Percentiles rank a stretch among this genome's conserved stretches.
Evolutionary conservation across 2,329 filamentous ascomycete genomes (phyloP).

Genomic region (Cercospora berteroae): DNA sequence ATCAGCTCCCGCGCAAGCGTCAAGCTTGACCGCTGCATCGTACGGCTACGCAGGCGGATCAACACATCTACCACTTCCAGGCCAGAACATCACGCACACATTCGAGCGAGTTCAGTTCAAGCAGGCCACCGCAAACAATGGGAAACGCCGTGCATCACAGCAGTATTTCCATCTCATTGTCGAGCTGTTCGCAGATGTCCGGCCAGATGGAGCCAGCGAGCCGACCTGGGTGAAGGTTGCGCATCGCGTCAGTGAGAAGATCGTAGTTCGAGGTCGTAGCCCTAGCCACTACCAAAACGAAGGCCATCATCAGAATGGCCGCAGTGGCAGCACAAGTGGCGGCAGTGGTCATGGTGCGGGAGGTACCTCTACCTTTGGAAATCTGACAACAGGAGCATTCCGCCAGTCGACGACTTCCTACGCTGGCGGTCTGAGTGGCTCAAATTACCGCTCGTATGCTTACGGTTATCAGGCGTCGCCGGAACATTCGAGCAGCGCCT

Average conservation of each 20-base stretch:
- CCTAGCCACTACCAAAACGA: conserved; percentile 62
- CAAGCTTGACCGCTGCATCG: conserved; percentile 17
- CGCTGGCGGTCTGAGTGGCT: conserved; percentile 26
- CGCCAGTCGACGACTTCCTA: conserved; percentile 27
- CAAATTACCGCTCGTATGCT: conserved; percentile 32
- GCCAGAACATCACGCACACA: conserved; percentile 50
- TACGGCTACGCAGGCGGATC: conserved; percentile 25
- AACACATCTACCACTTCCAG: conserved; percentile 29
- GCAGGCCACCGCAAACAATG: conserved; percentile 89
- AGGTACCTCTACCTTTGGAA: conserved; percentile 30
- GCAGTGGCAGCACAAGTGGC: conserved; percentile 66
- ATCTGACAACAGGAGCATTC: conserved; percentile 36
- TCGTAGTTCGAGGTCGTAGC: conserved; percentile 83
- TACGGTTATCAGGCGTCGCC: conserved; percentile 30
- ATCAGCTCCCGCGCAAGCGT: conserved; percentile 13
- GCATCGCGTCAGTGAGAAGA: conserved; percentile 69
- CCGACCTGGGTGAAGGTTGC: conserved; percentile 69
- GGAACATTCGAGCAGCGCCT: conserved; percentile 46
- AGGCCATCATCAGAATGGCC: conserved; percentile 50
- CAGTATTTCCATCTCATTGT: conserved; percentile 92
- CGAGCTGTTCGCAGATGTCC: conserved; percentile 72
- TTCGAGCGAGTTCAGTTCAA: conserved; percentile 96
- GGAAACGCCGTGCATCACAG: conserved; percentile 82
- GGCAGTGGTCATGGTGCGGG: conserved; percentile 46
- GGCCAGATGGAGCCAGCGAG: conserved; percentile 43